Evolutionary conservation across 2,329 filamentous ascomycete genomes (phyloP), one percentile per base, ranked within the genome.

Genomic region (Aspergillus tubingensis): DNA sequence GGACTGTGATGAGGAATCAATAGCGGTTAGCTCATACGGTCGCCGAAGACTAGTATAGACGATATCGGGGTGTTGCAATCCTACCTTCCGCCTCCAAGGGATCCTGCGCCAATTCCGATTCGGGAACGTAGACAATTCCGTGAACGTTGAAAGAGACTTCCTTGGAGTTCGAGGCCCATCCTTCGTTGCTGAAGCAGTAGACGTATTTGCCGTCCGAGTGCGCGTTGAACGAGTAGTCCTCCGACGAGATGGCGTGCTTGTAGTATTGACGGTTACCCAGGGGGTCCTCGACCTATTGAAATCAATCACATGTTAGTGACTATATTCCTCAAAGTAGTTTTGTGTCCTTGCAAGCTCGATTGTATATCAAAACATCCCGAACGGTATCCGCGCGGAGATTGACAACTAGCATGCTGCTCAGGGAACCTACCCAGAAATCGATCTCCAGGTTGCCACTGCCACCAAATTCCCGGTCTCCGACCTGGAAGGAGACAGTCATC

Each of bases 121-220:
- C 95, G 58, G 91, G 90, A 54, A 99, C 92, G 79, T 98, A 99
- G 74, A 99, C 94, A 67, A 99, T 92, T 70, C 95, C 95, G 80
- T 99, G 95, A 55, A 99, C 95, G 78, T 99, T 99, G 87, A 99
- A 99, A 59, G 92, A 96, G 57, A 99, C 94, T 79, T 99, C 95
- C 81, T 99, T 99, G 76, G 88, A 96, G 78, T 92, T 92, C 61
- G 93, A 92, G 61, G 91, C 91, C 92, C 94, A 99, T 78, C 95
- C 90, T 83, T 98, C 94, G 80, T 99, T 99, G 80, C 95, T 96
- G 82, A 99, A 99, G 87, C 95, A 99, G 87, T 99, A 99, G 60
- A 86, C 83, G 82, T 91, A 97, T 80, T 91, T 92, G 67, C 95
- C 95, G 77, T 99, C 93, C 74, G 88, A 81, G 70, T 85, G 82